Conservation (phyloP, 176 grass and related monocot species). For the Chrysopogon serrulatus region DNA sequence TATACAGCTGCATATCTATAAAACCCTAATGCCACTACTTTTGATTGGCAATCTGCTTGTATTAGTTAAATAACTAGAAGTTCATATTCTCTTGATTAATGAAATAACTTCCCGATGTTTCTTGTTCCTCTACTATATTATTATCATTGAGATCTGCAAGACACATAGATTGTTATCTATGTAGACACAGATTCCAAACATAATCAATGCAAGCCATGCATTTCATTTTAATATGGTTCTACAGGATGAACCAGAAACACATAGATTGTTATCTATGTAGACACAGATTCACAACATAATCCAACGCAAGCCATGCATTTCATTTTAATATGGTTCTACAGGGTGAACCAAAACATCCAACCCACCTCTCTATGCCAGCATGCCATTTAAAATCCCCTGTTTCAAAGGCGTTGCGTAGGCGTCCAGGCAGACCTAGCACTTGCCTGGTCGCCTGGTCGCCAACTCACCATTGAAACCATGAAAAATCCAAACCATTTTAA, state of each 20-base stretch:
- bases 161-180: not conserved
- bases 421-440: not conserved
- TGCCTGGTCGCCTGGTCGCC: not conserved
- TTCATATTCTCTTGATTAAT: not conserved
- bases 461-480: not conserved
- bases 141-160: not conserved
- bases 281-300: not conserved
- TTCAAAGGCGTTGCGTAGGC: not conserved
- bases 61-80: not conserved
- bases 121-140: no score
- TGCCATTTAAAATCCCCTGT: not conserved
- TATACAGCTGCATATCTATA: not conserved
- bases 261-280: not conserved
- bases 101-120: not conserved
- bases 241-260: not conserved
- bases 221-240: not conserved
- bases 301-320: not conserved
- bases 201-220: slow-evolving; percentile 2
- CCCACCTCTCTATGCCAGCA: not conserved
- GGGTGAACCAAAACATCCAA: not conserved
- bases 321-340: not conserved
- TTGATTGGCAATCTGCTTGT: not conserved
- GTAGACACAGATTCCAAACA: not conserved
- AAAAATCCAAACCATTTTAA: not conserved
- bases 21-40: not conserved